Evolutionary conservation across 805 yeast genomes (phyloP), one percentile per base, ranked within the genome.

Genomic region (Ogataea saltuana): DNA sequence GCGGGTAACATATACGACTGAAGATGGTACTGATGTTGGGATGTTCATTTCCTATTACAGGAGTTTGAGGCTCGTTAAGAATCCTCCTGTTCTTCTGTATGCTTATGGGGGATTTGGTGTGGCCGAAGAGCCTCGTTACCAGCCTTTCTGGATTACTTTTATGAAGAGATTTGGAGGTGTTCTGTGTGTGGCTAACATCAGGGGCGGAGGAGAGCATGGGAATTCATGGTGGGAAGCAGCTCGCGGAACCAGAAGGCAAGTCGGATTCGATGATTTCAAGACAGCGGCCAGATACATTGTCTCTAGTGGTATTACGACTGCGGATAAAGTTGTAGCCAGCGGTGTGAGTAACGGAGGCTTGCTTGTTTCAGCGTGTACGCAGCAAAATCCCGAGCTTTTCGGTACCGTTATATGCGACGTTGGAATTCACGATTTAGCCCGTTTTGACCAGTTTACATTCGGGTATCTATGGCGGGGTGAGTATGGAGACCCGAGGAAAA

Each of bases 61-160:
- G 27, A 29, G 32, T 10, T 18, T 11, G 27, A 20, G 26, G 16
- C 19, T 23, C 3, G 13, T 13, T 12, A 9, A 38, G 13, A 35
- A 34, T 33, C 46, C 46, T 6, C 46, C 42, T 4, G 46, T 42
- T 15, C 19, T 42, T 2, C 38, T 42, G 11, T 31, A 42, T 18
- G 46, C 46, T 8, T 42, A 42, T 17, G 46, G 46, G 3, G 46
- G 46, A 19, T 42, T 42, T 33, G 32, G 36, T 35, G 45, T 36
- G 2, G 6, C 45, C 4, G 45, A 42, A 19, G 27, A 42, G 15
- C 45, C 45, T 13, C 45, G 45, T 13, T 21, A 29, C 30, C 35
- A 42, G 15, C 36, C 45, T 5, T 26, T 42, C 15, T 42, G 45
- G 45, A n/a, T 27, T 5, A 35, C 41, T 3, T 42, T 42, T 23